Conservation (phyloP, 1,139 yeast species). For the Debaryomyces sp. region DNA sequence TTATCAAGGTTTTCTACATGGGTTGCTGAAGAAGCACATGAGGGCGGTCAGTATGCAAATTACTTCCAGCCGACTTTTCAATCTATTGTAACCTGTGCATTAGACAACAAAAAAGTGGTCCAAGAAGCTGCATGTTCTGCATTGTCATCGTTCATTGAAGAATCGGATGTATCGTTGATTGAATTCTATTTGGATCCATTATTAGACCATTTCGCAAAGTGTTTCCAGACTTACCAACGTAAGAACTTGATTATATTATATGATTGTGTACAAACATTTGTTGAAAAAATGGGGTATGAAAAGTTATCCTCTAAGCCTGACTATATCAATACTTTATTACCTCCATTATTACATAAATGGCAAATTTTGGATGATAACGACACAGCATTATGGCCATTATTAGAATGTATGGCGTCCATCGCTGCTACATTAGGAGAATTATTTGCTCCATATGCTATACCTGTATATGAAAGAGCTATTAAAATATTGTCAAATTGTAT, state of each 20-base stretch:
- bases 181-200: slow-evolving; percentile 54
- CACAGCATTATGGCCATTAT: slow-evolving; percentile 83
- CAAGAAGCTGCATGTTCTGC: slow-evolving; percentile 95
- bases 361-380: slow-evolving; percentile 71
- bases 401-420: slow-evolving; percentile 90
- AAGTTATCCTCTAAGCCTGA: slow-evolving; percentile 54
- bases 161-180: slow-evolving; percentile 66
- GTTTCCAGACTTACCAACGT: slow-evolving; percentile 78
- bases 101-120: slow-evolving; percentile 86
- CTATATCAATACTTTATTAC: slow-evolving; percentile 67
- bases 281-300: slow-evolving; percentile 70
- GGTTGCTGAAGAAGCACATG: slow-evolving; percentile 70
- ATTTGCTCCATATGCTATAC: slow-evolving; percentile 88
- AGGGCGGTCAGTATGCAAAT: slow-evolving; percentile 62
- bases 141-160: slow-evolving; percentile 79
- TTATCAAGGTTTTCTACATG: slow-evolving; percentile 81
- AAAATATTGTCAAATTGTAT: slow-evolving; percentile 70
- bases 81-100: slow-evolving; percentile 70
- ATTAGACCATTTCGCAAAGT: slow-evolving; percentile 67
- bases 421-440: slow-evolving; percentile 84
- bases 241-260: slow-evolving; percentile 79
- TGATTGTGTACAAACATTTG: slow-evolving; percentile 91
- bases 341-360: slow-evolving; percentile 86
- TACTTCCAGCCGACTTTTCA: slow-evolving; percentile 79
- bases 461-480: slow-evolving; percentile 82